Evolutionary conservation across 352 stramenopile genomes (phyloP).

Genomic region (Pelagophyceae sp.): DNA sequence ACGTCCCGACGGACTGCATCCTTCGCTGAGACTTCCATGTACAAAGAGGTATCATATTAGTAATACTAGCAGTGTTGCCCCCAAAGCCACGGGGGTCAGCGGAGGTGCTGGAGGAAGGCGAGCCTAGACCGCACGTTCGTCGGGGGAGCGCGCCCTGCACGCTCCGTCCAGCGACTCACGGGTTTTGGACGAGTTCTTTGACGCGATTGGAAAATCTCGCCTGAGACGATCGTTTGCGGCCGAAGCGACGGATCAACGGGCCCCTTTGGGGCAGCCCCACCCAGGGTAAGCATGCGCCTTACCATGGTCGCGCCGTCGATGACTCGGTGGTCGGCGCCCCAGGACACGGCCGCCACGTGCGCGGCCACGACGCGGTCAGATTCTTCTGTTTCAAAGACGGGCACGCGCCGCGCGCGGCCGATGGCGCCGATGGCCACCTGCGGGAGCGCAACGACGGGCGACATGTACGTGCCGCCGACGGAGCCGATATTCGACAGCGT

Average conservation of each 20-base stretch:
- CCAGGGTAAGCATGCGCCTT: constrained; percentile 83
- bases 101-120: too few species aligned
- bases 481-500: constrained; percentile 80
- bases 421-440: constrained; percentile 94
- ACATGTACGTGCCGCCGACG: constrained; percentile 94
- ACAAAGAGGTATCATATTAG: too few species aligned
- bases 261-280: too few species aligned
- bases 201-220: neutral
- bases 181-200: neutral
- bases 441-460: constrained; percentile 83
- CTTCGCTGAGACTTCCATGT: too few species aligned
- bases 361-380: constrained; percentile 56
- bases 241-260: neutral
- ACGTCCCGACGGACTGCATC: too few species aligned
- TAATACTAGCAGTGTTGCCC: too few species aligned
- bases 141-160: too few species aligned
- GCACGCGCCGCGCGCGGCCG: constrained; percentile 86
- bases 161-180: too few species aligned
- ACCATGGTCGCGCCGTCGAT: constrained; percentile 92
- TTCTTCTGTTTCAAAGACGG: constrained; percentile 64
- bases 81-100: too few species aligned
- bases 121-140: too few species aligned
- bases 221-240: neutral
- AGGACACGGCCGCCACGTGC: constrained; percentile 90
- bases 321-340: constrained; percentile 92